These are phyloP conservation scores for Begonia loranthoides DNA, from an alignment of 306 rosid species.

Conservation along the genomic window DNA sequence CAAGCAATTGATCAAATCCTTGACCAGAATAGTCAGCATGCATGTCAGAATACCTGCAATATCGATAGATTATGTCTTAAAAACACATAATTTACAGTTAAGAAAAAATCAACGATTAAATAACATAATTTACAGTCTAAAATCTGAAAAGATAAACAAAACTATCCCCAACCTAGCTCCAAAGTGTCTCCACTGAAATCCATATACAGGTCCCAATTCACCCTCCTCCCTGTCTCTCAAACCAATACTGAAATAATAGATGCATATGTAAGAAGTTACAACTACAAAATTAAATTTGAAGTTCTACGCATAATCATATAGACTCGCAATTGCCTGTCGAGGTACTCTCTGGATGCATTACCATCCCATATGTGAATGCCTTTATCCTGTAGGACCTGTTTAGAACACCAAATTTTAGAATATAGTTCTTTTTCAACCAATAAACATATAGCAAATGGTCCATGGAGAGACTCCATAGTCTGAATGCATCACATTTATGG, in stretches of 20 bases:
- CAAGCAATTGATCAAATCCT: conserved; percentile 89
- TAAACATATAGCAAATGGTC: background rate
- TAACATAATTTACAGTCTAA: background rate
- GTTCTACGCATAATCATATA: background rate
- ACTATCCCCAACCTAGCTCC: conserved; percentile 70
- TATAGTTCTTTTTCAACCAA: background rate
- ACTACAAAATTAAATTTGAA: conserved; percentile 2
- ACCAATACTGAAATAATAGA: conserved; percentile 48
- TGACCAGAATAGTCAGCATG: conserved; percentile 79
- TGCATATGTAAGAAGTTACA: background rate
- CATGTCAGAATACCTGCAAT: conserved; percentile 76
- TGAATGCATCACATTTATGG: no score
- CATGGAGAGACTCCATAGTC: no score
- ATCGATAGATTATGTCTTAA: conserved; percentile 7
- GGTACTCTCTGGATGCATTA: conserved; percentile 89
- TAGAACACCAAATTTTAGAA: conserved; percentile 13
- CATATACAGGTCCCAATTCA: conserved; percentile 95
- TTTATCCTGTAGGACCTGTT: conserved; percentile 81
- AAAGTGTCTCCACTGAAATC: conserved; percentile 97
- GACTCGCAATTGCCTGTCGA: conserved; percentile 55
- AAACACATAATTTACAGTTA: background rate
- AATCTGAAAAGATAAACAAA: background rate
- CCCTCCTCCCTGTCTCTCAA: conserved; percentile 81
- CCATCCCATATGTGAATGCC: conserved; percentile 94
- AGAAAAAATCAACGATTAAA: conserved; percentile 3